Conservation (phyloP, 2,329 filamentous ascomycete species). For the Paecilomyces variotii region DNA sequence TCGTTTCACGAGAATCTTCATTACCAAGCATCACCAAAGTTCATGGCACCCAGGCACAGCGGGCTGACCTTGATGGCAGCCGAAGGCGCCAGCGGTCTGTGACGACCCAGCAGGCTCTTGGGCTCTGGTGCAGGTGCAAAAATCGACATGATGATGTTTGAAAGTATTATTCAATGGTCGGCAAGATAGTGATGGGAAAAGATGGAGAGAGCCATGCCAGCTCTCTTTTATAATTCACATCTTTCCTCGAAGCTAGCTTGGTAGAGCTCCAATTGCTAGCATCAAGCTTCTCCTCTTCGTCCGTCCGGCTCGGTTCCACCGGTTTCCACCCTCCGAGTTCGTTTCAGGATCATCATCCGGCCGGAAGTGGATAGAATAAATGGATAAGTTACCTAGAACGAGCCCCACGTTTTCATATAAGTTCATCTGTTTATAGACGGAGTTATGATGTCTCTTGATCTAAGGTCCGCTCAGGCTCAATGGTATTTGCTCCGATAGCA, state of each 20-base stretch:
- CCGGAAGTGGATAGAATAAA: not conserved
- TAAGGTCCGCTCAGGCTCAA: too few relatives aligned
- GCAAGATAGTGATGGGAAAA: too few relatives aligned
- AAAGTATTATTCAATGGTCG: not conserved
- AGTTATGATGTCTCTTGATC: not conserved
- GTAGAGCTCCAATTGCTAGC: not conserved
- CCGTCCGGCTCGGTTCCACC: not conserved
- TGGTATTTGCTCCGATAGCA: too few relatives aligned
- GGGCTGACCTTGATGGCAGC: slow-evolving; percentile 47
- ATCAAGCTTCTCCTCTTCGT: not conserved
- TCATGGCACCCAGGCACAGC: slow-evolving; percentile 48
- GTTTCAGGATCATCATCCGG: not conserved
- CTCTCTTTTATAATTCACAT: not conserved
- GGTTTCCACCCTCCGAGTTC: not conserved
- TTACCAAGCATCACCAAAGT: slow-evolving; percentile 45
- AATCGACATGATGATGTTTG: not conserved
- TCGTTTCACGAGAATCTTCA: not conserved
- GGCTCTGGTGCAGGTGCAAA: slow-evolving; percentile 1
- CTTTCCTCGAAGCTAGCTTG: not conserved
- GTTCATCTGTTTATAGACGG: too few relatives aligned
- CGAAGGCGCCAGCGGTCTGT: slow-evolving; percentile 44
- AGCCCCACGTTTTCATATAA: not conserved
- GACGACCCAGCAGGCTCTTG: slow-evolving; percentile 38
- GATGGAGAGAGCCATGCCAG: not conserved
- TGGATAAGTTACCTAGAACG: not conserved